phyloP scores from a whole-genome alignment of 106 monocot species.

The Posidonia australis region DNA sequence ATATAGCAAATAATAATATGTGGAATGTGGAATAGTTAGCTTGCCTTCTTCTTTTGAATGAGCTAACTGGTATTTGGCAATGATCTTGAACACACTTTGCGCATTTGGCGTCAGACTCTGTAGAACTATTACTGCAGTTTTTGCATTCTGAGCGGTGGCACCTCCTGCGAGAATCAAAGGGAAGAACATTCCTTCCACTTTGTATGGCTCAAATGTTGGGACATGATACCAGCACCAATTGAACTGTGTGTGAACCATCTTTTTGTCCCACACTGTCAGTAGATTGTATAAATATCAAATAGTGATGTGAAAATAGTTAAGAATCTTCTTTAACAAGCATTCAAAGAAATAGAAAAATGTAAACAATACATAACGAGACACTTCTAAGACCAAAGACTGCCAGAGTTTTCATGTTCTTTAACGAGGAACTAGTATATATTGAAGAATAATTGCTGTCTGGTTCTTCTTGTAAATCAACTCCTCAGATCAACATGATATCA shows the following conservation, averaged over 20 bases:
- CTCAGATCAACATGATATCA: too few relatives aligned
- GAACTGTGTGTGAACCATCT: slow-evolving; percentile 95
- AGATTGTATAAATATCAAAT: too few relatives aligned
- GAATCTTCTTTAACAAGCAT: background rate
- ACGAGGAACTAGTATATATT: too few relatives aligned
- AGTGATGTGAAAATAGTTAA: background rate
- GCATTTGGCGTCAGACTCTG: slow-evolving; percentile 95
- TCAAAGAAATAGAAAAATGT: background rate
- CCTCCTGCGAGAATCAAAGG: slow-evolving; percentile 74
- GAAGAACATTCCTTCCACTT: slow-evolving; percentile 60
- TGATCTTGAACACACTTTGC: slow-evolving; percentile 73
- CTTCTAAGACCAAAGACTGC: too few relatives aligned
- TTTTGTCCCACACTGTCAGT: slow-evolving; percentile 91
- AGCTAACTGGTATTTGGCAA: slow-evolving; percentile 66
- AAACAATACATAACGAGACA: background rate
- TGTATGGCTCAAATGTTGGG: slow-evolving; percentile 85
- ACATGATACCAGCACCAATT: slow-evolving; percentile 97
- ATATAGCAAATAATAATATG: background rate
- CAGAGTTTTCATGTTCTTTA: too few relatives aligned
- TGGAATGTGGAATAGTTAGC: background rate
- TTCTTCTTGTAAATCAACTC: too few relatives aligned
- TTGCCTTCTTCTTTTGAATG: slow-evolving; percentile 82
- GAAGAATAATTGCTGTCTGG: too few relatives aligned
- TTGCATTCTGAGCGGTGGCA: slow-evolving; percentile 51
- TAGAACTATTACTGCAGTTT: slow-evolving; percentile 82